Base-by-base conservation (phyloP, 176 grass and related monocot genomes). In the Juncus effusus region DNA sequence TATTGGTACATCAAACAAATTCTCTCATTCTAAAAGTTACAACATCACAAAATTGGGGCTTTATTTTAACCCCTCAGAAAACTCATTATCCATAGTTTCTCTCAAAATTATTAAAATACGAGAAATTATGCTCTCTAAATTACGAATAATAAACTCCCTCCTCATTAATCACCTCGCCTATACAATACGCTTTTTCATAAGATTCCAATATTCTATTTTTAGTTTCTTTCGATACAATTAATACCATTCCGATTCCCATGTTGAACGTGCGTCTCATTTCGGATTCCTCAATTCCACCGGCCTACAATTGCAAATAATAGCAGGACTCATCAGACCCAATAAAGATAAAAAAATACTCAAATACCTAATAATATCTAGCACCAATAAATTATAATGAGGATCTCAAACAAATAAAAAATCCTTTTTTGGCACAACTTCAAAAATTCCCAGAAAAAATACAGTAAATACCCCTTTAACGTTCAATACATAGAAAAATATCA, bases 221-320 rank as follows among this genome's bases (percentile, higher is more conserved):
- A 5, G 80, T 60, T 7, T 86, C 82, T 13, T 65, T 83, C 71
- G 81, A 83, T 16, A 89, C 72, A 6, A 91, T 82, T 42, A 96
- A 71, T 57, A 92, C 93, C 93, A 96, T 96, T 19, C 93, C 93
- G 0, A 92, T 77, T 1, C 88, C 93, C 93, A 96, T 96, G 53
- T 96, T 96, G 74, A 96, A 96, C 2, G 88, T 96, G 58, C 88
- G 82, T 14, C 80, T 80, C 93, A 96, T 96, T 79, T 92, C 93
- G 0, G 80, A 73, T 54, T 82, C 88, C 40, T 86, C 82, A 37
- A 96, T 89, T 69, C 70, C 84, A 63, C 93, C 93, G 81, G 77
- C 88, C 93, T 96, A 65, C 38, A 53, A 16, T 42, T 55, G n/a
- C 12, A 15, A 1, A 70, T 37, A 10, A 10, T 54, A 51, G 11